phyloP scores from a whole-genome alignment of 1,139 yeast genomes.

The Yamadazyma songkhlaensis region DNA sequence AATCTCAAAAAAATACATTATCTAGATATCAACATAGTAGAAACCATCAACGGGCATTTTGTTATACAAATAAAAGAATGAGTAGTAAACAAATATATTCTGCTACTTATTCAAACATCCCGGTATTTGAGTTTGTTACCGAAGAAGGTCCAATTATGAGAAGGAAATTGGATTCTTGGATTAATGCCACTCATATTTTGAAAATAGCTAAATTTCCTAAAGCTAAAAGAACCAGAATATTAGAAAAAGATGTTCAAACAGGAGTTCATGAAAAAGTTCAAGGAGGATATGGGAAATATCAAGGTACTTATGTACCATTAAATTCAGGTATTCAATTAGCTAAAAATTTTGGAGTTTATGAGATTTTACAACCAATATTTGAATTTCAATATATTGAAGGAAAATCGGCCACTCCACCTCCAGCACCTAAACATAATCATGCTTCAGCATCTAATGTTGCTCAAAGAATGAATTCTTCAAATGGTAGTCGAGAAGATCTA shows the following conservation, averaged over 20 bases:
- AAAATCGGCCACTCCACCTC: slow-evolving; percentile 63
- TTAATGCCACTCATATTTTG: slow-evolving; percentile 88
- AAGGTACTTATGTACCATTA: slow-evolving; percentile 91
- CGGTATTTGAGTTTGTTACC: slow-evolving; percentile 68
- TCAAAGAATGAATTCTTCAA: slow-evolving; percentile 27
- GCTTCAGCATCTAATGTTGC: slow-evolving; percentile 58
- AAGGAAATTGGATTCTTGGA: slow-evolving; percentile 73
- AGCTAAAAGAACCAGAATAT: slow-evolving; percentile 77
- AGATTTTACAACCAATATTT: slow-evolving; percentile 64
- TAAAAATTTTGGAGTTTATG: slow-evolving; percentile 67
- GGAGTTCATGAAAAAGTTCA: slow-evolving; percentile 90
- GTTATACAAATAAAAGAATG: slow-evolving; percentile 13
- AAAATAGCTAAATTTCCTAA: slow-evolving; percentile 87
- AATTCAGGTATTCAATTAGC: slow-evolving; percentile 67
- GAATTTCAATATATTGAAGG: slow-evolving; percentile 60
- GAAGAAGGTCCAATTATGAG: slow-evolving; percentile 82
- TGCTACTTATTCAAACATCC: slow-evolving; percentile 80
- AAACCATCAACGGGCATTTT: too few species aligned
- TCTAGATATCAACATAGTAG: too few species aligned
- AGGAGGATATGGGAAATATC: slow-evolving; percentile 93
- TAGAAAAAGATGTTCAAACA: slow-evolving; percentile 84
- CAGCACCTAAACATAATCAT: slow-evolving; percentile 82
- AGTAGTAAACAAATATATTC: slow-evolving; percentile 55
- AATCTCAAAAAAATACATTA: too few species aligned
- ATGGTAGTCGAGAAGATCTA: slow-evolving; percentile 3